These are phyloP conservation scores for Mallotus nudiflorus DNA, from an alignment of 345 rosid species.

Conservation along the genomic window DNA sequence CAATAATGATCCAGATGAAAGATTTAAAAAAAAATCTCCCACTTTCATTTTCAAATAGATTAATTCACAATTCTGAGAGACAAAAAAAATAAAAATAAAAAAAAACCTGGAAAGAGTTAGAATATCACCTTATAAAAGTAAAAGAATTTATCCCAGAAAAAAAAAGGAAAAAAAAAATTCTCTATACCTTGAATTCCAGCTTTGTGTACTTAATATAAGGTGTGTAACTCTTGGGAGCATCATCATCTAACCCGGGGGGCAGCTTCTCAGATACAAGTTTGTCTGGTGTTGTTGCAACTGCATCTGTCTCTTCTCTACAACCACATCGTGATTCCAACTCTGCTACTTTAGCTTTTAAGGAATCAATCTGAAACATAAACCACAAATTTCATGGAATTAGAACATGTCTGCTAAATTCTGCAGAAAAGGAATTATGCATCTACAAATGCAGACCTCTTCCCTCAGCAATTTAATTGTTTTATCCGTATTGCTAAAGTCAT, in stretches of 20 bases:
- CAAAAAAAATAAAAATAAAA: too few species aligned
- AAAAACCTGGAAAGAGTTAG: too few species aligned
- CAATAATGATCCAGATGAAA: background rate
- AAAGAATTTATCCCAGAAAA: background rate
- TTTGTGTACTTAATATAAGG: conserved; percentile 81
- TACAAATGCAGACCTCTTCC: conserved; percentile 73
- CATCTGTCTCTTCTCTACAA: conserved; percentile 37
- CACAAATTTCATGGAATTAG: conserved; percentile 8
- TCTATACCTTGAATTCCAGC: conserved; percentile 84
- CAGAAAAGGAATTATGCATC: background rate
- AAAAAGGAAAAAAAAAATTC: background rate
- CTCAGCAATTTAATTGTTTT: conserved; percentile 43
- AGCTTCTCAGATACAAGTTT: conserved; percentile 35
- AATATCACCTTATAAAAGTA: too few species aligned
- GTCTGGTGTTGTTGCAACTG: conserved; percentile 24
- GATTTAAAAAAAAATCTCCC: background rate
- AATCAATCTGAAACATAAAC: conserved; percentile 52
- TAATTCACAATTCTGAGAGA: too few species aligned
- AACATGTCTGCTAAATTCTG: background rate
- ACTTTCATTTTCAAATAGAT: background rate
- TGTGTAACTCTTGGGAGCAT: conserved; percentile 52
- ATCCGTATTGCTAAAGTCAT: conserved; percentile 33
- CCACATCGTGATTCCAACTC: conserved; percentile 50
- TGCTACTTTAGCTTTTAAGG: conserved; percentile 63
- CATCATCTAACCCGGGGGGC: conserved; percentile 31